phyloP scores from a whole-genome alignment of 2,329 filamentous ascomycete genomes.

The Pseudogymnoascus sp. region DNA sequence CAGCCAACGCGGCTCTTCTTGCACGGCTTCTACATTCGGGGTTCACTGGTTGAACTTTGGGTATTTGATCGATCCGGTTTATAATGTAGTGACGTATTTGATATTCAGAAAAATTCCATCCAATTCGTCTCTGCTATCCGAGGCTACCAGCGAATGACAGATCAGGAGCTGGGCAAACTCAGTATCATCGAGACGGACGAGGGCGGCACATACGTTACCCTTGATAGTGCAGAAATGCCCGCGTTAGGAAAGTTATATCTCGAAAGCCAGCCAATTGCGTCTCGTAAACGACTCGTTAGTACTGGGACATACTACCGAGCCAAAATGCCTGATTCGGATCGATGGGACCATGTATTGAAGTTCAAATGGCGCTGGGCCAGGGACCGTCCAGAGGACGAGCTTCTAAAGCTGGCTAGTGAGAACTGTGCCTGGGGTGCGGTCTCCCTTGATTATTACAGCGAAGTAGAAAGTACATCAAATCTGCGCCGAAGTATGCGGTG shows the following conservation, averaged over 20 bases:
- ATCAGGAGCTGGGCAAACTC: neutral
- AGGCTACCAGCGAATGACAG: neutral
- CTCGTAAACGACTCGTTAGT: neutral
- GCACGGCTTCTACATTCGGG: neutral
- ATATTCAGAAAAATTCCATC: neutral
- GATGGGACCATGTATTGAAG: neutral
- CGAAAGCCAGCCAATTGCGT: neutral
- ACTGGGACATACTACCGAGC: constrained; percentile 25
- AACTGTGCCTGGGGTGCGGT: constrained; percentile 25
- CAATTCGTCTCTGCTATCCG: neutral
- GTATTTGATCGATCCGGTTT: neutral
- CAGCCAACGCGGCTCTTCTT: neutral
- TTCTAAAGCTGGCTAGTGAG: constrained; percentile 25
- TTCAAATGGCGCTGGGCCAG: neutral
- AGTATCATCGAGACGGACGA: neutral
- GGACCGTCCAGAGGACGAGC: constrained; percentile 17
- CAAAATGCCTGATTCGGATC: constrained; percentile 14
- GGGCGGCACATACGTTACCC: neutral
- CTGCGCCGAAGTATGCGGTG: neutral
- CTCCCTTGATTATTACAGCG: constrained; percentile 19
- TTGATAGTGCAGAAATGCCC: neutral
- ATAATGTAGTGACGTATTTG: neutral
- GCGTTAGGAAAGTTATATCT: neutral
- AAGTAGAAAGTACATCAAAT: neutral
- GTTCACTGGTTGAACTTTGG: neutral